Conservation (phyloP, 257 asterid species). For the Verbascum thapsus region DNA sequence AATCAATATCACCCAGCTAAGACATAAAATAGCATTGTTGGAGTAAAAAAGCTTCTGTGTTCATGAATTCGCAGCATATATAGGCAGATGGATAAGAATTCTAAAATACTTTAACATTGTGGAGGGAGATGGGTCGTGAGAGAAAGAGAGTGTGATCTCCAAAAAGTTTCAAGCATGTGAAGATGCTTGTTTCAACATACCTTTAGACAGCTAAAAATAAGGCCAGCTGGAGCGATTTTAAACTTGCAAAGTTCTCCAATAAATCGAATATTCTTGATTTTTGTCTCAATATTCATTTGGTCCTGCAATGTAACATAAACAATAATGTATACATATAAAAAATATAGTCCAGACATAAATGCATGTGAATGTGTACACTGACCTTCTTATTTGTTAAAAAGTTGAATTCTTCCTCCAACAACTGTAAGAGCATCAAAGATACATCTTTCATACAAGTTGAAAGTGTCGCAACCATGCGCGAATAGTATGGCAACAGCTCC, state of each 20-base stretch:
- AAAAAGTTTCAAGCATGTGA: not conserved
- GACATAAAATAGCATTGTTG: conserved; percentile 2
- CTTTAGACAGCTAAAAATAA: conserved; percentile 91
- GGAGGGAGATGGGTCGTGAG: not conserved
- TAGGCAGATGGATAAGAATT: too few species aligned
- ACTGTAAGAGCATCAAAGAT: conserved; percentile 82
- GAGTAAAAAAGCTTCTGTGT: conserved; percentile 21
- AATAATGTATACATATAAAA: conserved; percentile 22
- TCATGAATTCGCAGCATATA: conserved; percentile 1
- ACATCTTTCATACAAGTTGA: conserved; percentile 97
- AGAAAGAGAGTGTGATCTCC: conserved; percentile 9
- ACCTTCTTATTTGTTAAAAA: conserved; percentile 93
- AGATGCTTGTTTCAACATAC: conserved; percentile 41
- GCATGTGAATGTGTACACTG: conserved; percentile 25
- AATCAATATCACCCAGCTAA: conserved; percentile 27
- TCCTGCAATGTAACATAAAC: conserved; percentile 59
- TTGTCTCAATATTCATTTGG: conserved; percentile 98
- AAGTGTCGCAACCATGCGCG: conserved; percentile 95
- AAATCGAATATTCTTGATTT: conserved; percentile 91
- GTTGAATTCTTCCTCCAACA: conserved; percentile 97
- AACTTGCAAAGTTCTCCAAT: conserved; percentile 99
- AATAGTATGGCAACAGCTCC: conserved; percentile 92
- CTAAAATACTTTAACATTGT: conserved; percentile 1
- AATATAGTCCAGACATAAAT: conserved; percentile 20
- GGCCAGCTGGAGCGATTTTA: conserved; percentile 84